These are phyloP conservation scores for Fusarium odoratissimum DNA, from an alignment of 2,329 filamentous ascomycete genomes.

Conservation along the genomic window DNA sequence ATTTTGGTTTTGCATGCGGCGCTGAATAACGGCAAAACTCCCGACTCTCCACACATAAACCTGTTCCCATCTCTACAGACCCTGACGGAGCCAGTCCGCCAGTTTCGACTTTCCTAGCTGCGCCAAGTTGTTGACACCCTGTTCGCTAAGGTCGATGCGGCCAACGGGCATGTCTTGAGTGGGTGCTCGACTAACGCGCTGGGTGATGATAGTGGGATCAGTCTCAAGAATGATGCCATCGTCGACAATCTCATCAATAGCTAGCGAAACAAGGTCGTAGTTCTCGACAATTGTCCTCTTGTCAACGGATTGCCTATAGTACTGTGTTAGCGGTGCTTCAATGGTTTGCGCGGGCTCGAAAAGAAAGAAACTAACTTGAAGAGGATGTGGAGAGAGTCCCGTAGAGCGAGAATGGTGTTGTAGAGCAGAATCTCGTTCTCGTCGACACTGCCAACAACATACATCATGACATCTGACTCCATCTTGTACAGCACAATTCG, in stretches of 20 bases:
- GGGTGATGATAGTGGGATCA: constrained; percentile 92
- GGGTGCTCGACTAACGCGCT: constrained; percentile 91
- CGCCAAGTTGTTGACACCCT: constrained; percentile 93
- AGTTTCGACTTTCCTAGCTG: constrained; percentile 93
- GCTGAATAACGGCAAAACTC: constrained; percentile 47
- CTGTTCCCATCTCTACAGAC: constrained; percentile 63
- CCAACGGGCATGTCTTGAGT: constrained; percentile 91
- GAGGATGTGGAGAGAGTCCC: constrained; percentile 89
- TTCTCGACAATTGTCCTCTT: constrained; percentile 98
- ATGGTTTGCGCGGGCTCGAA: background rate
- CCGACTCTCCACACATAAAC: constrained; percentile 32
- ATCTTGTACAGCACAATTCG: constrained; percentile 97
- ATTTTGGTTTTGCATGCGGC: constrained; percentile 43
- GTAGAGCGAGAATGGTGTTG: constrained; percentile 90
- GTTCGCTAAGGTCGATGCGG: constrained; percentile 94
- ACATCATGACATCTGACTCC: constrained; percentile 96
- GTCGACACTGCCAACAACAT: constrained; percentile 89
- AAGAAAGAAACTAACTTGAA: constrained; percentile 76
- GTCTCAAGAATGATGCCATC: constrained; percentile 98
- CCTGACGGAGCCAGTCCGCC: constrained; percentile 90
- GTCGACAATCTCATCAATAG: constrained; percentile 94
- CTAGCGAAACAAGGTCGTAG: constrained; percentile 94
- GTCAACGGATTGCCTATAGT: constrained; percentile 86
- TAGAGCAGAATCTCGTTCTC: constrained; percentile 98
- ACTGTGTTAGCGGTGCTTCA: constrained; percentile 15